phyloP scores from a whole-genome alignment of 129 eudicot species.

The Centella asiatica region DNA sequence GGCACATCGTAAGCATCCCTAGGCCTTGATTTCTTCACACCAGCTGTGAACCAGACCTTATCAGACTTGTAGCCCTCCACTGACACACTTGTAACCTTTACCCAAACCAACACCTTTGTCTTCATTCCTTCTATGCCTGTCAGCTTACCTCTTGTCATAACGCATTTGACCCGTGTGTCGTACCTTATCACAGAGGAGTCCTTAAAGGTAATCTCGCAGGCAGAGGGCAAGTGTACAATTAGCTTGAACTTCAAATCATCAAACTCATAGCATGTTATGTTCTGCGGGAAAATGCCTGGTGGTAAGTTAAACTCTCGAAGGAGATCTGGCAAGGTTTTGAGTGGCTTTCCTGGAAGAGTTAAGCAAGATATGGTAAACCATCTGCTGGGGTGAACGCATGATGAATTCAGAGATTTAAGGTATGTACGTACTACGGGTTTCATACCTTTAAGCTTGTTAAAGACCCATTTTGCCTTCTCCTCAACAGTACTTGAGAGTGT shows the following conservation, averaged over 20 bases:
- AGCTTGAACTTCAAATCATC: slow-evolving; percentile 45
- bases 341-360: slow-evolving; percentile 36
- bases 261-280: slow-evolving; percentile 49
- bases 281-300: slow-evolving; percentile 45
- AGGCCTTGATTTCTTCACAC: slow-evolving; percentile 47
- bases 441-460: slow-evolving; percentile 50
- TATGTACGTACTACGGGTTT: too few relatives aligned
- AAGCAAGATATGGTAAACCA: background rate
- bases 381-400: too few relatives aligned
- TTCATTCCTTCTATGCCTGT: slow-evolving; percentile 51
- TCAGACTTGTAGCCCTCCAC: slow-evolving; percentile 54
- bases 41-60: slow-evolving; percentile 56
- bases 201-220: slow-evolving; percentile 49
- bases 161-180: slow-evolving; percentile 43
- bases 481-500: slow-evolving; percentile 39
- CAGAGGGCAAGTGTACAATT: slow-evolving; percentile 40
- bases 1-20: slow-evolving; percentile 42
- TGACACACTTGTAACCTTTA: slow-evolving; percentile 46
- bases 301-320: slow-evolving; percentile 53
- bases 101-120: slow-evolving; percentile 56
- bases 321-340: slow-evolving; percentile 41
- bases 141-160: slow-evolving; percentile 42
- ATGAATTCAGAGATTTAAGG: too few relatives aligned
- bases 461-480: slow-evolving; percentile 60
- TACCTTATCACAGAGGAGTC: slow-evolving; percentile 49